Conservation (phyloP, 306 rosid genomes). For the Cicer chorassanicum region DNA sequence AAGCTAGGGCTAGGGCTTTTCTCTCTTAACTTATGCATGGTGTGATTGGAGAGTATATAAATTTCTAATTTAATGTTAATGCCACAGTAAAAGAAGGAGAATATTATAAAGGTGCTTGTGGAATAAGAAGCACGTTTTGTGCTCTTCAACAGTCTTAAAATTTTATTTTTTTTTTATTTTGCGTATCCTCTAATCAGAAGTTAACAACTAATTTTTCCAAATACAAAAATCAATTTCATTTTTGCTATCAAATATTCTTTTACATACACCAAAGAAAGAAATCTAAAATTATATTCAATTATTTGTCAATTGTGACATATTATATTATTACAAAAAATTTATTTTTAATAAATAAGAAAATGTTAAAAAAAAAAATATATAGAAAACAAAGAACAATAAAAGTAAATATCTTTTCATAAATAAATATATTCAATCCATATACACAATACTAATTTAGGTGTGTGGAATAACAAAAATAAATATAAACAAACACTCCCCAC, state of each 20-base stretch:
- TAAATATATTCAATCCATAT: no score
- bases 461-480: conserved; percentile 44
- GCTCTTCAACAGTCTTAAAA: conserved; percentile 50
- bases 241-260: no score
- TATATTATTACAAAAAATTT: no score
- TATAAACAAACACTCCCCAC: conserved; percentile 48
- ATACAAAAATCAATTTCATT: no score
- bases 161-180: conserved; percentile 44
- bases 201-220: no score
- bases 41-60: conserved; percentile 36
- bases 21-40: conserved; percentile 54
- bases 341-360: no score
- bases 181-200: no score
- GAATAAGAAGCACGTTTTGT: conserved; percentile 59
- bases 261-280: no score
- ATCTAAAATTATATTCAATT: no score
- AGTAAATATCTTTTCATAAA: conserved; percentile 27
- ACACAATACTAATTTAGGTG: no score
- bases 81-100: conserved; percentile 47
- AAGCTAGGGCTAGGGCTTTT: conserved; percentile 49
- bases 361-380: conserved; percentile 46
- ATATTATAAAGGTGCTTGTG: conserved; percentile 37
- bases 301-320: no score
- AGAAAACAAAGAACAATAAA: conserved; percentile 48
- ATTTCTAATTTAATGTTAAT: conserved; percentile 37